Evolutionary conservation across 129 eudicot genomes (phyloP).

Genomic region (Logfia minima): DNA sequence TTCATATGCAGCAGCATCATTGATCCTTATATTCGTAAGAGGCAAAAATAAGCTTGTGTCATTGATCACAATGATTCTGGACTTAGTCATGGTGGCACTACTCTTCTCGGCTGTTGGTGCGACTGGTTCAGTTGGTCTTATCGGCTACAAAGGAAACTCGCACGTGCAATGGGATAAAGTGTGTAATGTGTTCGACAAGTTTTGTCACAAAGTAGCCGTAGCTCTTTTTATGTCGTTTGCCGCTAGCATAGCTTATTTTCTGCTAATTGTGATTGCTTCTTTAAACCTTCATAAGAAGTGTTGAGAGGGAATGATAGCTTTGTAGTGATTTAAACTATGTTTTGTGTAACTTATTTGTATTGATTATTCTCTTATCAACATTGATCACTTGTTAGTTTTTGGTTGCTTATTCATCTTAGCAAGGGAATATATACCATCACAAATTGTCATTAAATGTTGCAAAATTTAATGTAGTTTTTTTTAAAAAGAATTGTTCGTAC

Average conservation of each 20-base stretch:
- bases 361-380: not conserved
- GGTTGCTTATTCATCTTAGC: not conserved
- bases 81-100: constrained; percentile 58
- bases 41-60: constrained; percentile 31
- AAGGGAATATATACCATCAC: not conserved
- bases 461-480: too few relatives aligned
- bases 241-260: constrained; percentile 38
- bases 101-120: constrained; percentile 64
- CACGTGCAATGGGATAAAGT: constrained; percentile 73
- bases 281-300: constrained; percentile 45
- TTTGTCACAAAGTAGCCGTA: constrained; percentile 45
- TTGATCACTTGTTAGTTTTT: not conserved
- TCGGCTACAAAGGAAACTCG: constrained; percentile 67
- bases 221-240: constrained; percentile 44
- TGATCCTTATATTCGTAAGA: constrained; percentile 40
- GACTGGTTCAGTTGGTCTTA: constrained; percentile 47
- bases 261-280: constrained; percentile 43
- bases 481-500: too few relatives aligned
- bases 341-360: not conserved
- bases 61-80: constrained; percentile 30
- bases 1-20: constrained; percentile 45
- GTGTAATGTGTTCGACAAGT: constrained; percentile 49
- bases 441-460: too few relatives aligned
- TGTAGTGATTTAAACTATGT: not conserved
- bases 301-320: constrained; percentile 12